Evolutionary conservation across 148 eudicot species (phyloP), one percentile per base, ranked within the genome.

Genomic region (Linanthus parryae): DNA sequence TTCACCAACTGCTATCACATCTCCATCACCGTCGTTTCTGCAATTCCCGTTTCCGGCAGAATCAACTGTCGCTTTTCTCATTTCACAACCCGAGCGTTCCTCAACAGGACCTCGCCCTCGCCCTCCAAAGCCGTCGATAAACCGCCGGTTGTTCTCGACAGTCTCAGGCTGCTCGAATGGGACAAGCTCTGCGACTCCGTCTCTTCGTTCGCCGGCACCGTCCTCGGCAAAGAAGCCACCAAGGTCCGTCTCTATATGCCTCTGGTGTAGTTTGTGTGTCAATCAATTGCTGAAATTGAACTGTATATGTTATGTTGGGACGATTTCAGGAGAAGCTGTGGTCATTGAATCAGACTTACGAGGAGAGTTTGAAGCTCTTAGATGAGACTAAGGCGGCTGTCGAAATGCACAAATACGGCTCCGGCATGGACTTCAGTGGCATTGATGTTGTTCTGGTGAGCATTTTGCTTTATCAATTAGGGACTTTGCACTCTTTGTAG

Each of bases 301-400:
- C 37, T 22, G 22, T 54, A 18, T 11, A 21, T 42, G 12, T 27
- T 29, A 11, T 31, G 11, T 19, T 27, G 69, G 46, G 46, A 15
- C 17, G 54, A 42, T 61, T 59, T 59, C 46, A 90, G 95, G 84
- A 77, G 16, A 89, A 87, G 58, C 53, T 92, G 36, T 69, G 76
- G 90, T 50, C 56, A 17, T 65, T 84, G 75, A 72, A 77, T 67
- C 76, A 79, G 64, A 66, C 78, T 8, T 92, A 77, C 30, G 80
- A 82, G 57, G 90, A 81, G 44, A 92, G 98, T 43, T 54, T 77
- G 71, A 74, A 57, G 49, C 73, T 87, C 10, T 63, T 92, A 14
- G 59, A 57, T 12, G 96, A 92, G 72, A 87, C 98, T 1, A 77
- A 92, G 73, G 94, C 96, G 0, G 96, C 89, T 0, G 94, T 87